These are phyloP conservation scores for Larix kaempferi DNA, from an alignment of 75 land plant genomes.

Conservation along the genomic window DNA sequence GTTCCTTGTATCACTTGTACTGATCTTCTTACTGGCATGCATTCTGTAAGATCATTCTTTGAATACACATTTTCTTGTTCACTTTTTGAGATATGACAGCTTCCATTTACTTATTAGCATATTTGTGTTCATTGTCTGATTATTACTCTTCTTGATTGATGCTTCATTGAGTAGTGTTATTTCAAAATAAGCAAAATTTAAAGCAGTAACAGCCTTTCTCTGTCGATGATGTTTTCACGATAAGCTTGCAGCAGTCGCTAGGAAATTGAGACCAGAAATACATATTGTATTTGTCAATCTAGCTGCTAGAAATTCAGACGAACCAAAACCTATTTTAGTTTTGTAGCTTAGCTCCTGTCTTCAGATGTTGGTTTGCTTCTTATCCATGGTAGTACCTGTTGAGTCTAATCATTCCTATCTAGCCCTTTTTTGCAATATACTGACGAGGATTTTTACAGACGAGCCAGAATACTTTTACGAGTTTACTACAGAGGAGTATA, in stretches of 20 bases:
- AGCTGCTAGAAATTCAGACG: slow-evolving; percentile 8
- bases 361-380: not conserved
- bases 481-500: slow-evolving; percentile 82
- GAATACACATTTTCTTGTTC: not conserved
- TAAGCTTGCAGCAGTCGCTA: slow-evolving; percentile 27
- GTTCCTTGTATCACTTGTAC: not conserved
- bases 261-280: slow-evolving; percentile 41
- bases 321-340: slow-evolving; percentile 19
- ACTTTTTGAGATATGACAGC: not conserved
- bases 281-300: slow-evolving; percentile 36
- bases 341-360: not conserved
- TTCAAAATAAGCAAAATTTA: not conserved
- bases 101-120: not conserved
- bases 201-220: not conserved
- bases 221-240: slow-evolving; percentile 18
- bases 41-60: not conserved
- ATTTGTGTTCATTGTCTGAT: not conserved
- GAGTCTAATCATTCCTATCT: too few relatives aligned
- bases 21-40: not conserved
- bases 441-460: slow-evolving; percentile 30
- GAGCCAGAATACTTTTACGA: slow-evolving; percentile 81
- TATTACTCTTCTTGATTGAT: not conserved
- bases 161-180: not conserved
- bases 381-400: too few relatives aligned
- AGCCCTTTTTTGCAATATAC: not conserved